Evolutionary conservation across 1,139 yeast genomes (phyloP).

Genomic region (Zygosaccharomyces pseudobailii): DNA sequence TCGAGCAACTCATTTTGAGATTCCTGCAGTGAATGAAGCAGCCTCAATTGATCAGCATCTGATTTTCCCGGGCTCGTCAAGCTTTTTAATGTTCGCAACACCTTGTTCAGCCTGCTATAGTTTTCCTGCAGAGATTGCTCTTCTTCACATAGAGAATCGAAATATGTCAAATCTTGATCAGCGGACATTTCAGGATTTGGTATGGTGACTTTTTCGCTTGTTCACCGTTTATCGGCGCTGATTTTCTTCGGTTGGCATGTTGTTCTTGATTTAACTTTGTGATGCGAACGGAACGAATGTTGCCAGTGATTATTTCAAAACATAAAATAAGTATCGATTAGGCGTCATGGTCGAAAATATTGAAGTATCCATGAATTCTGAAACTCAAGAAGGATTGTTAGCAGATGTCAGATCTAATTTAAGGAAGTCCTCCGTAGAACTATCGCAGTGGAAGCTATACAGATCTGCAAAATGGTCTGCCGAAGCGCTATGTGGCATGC

Average conservation of each 20-base stretch:
- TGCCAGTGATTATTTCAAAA: background rate
- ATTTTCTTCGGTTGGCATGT: background rate
- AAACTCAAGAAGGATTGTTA: conserved; percentile 5
- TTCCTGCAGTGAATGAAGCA: conserved; percentile 12
- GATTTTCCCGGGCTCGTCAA: conserved; percentile 13
- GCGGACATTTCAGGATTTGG: background rate
- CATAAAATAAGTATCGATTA: background rate
- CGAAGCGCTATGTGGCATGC: conserved; percentile 63
- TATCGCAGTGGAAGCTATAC: conserved; percentile 49
- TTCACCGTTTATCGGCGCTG: background rate
- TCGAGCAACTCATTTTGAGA: conserved; percentile 12
- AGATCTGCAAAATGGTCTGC: conserved; percentile 80
- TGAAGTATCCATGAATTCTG: conserved; percentile 5
- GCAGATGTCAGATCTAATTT: conserved; percentile 35
- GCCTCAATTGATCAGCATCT: conserved; percentile 10
- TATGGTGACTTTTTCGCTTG: background rate
- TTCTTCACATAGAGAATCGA: conserved; percentile 29
- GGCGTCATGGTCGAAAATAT: background rate
- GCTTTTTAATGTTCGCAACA: conserved; percentile 14
- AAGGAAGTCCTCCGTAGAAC: conserved; percentile 38
- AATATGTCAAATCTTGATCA: conserved; percentile 14
- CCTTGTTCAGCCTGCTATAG: conserved; percentile 15
- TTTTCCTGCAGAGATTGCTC: conserved; percentile 23
- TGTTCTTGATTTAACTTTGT: conserved; percentile 4
- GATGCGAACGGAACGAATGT: conserved; percentile 5